phyloP scores from a whole-genome alignment of 768 basidiomycete genomes.

The Austroboletus festivus region DNA sequence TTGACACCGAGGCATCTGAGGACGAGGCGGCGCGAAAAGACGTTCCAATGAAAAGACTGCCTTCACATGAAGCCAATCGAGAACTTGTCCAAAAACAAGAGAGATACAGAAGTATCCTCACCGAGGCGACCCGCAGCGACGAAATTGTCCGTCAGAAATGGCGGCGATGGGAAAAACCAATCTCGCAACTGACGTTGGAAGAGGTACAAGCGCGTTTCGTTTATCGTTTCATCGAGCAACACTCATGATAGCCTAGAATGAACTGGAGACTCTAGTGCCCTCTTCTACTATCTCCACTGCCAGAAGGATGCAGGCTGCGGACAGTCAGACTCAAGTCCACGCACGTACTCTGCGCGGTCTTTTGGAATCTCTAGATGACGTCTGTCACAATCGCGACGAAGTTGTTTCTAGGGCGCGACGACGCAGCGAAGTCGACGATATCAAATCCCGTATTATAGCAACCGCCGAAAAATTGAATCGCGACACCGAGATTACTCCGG shows the following conservation, averaged over 20 bases:
- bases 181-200: conserved; percentile 68
- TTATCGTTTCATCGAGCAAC: background rate
- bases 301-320: conserved; percentile 35
- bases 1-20: conserved; percentile 88
- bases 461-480: conserved; percentile 65
- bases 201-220: conserved; percentile 37
- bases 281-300: conserved; percentile 49
- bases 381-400: conserved; percentile 57
- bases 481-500: conserved; percentile 70
- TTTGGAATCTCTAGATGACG: conserved; percentile 77
- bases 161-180: conserved; percentile 80
- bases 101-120: conserved; percentile 69
- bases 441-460: conserved; percentile 62
- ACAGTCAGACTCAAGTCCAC: conserved; percentile 53
- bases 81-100: conserved; percentile 69
- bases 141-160: conserved; percentile 76
- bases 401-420: conserved; percentile 63
- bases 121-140: conserved; percentile 73
- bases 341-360: conserved; percentile 69
- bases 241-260: conserved; percentile 41
- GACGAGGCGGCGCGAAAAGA: conserved; percentile 68
- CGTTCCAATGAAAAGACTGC: conserved; percentile 45
- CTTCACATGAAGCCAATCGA: conserved; percentile 77
- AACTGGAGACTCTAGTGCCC: conserved; percentile 65
- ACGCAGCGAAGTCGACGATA: conserved; percentile 66